Conservation (phyloP, 108 stramenopile species). For the Skeletonema marinoi region DNA sequence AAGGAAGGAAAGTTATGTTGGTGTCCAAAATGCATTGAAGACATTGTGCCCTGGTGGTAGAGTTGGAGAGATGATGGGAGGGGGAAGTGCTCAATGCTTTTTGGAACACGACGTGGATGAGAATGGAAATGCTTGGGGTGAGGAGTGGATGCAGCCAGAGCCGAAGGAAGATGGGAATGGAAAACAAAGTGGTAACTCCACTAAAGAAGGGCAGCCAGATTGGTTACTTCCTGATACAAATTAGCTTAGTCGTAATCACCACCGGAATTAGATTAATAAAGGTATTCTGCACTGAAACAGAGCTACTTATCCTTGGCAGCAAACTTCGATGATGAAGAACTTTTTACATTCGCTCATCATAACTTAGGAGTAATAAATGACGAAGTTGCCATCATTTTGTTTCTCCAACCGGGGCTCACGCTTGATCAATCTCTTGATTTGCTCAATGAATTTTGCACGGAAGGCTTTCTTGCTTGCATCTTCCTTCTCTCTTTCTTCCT, state of each 20-base stretch:
- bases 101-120: constrained; percentile 56
- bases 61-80: constrained; percentile 53
- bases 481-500: too few relatives aligned
- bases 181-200: constrained; percentile 12
- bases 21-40: constrained; percentile 66
- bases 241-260: neutral
- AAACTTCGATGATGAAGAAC: too few relatives aligned
- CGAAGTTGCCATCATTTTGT: neutral
- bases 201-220: constrained; percentile 47
- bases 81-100: constrained; percentile 15
- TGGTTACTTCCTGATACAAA: constrained; percentile 30
- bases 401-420: too few relatives aligned
- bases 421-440: constrained; percentile 4
- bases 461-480: neutral
- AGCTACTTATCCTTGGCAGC: too few relatives aligned
- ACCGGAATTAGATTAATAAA: too few relatives aligned
- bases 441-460: neutral
- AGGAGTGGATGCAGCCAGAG: constrained; percentile 74
- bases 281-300: too few relatives aligned
- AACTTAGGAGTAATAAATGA: neutral
- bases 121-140: constrained; percentile 75
- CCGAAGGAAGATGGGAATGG: constrained; percentile 23
- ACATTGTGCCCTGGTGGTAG: constrained; percentile 64
- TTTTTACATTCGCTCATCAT: too few relatives aligned
- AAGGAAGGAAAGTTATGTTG: constrained; percentile 68